phyloP scores from a whole-genome alignment of 2,329 filamentous ascomycete genomes.

The Pezicula carpinea region DNA sequence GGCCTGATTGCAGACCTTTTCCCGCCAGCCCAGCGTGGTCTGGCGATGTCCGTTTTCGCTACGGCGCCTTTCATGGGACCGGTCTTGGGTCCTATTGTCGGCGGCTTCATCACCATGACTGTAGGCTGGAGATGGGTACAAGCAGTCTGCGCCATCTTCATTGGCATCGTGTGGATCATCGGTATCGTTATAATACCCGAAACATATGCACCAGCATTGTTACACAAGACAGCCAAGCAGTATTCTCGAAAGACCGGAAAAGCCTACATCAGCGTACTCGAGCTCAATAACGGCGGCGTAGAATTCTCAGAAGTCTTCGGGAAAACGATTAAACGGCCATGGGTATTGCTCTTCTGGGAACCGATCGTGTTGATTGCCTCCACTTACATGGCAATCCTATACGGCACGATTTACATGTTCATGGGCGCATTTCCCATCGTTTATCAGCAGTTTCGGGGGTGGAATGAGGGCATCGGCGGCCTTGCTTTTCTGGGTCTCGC shows the following conservation, averaged over 20 bases:
- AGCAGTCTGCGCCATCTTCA: slow-evolving; percentile 58
- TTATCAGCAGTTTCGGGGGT: slow-evolving; percentile 62
- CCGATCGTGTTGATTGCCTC: slow-evolving; percentile 80
- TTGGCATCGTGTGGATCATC: slow-evolving; percentile 58
- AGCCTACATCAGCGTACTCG: slow-evolving; percentile 65
- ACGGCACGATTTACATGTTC: slow-evolving; percentile 61
- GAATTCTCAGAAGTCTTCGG: slow-evolving; percentile 57
- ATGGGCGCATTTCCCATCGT: slow-evolving; percentile 73
- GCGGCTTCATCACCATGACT: slow-evolving; percentile 50
- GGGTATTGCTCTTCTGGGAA: slow-evolving; percentile 81
- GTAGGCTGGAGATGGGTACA: slow-evolving; percentile 73
- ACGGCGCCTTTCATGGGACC: slow-evolving; percentile 55
- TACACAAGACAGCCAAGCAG: slow-evolving; percentile 65
- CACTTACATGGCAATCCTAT: slow-evolving; percentile 78
- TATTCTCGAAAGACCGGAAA: slow-evolving; percentile 52
- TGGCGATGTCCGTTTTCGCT: slow-evolving; percentile 63
- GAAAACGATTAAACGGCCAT: slow-evolving; percentile 81
- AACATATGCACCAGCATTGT: slow-evolving; percentile 60
- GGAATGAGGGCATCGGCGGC: slow-evolving; percentile 53
- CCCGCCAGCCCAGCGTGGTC: slow-evolving; percentile 42
- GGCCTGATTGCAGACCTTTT: slow-evolving; percentile 61
- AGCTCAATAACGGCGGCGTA: slow-evolving; percentile 56
- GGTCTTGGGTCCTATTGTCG: slow-evolving; percentile 62
- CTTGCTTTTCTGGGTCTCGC: slow-evolving; percentile 50
- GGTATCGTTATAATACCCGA: slow-evolving; percentile 48